These are phyloP conservation scores for Thielaviopsis populi DNA, from an alignment of 2,329 filamentous ascomycete species.

Conservation along the genomic window DNA sequence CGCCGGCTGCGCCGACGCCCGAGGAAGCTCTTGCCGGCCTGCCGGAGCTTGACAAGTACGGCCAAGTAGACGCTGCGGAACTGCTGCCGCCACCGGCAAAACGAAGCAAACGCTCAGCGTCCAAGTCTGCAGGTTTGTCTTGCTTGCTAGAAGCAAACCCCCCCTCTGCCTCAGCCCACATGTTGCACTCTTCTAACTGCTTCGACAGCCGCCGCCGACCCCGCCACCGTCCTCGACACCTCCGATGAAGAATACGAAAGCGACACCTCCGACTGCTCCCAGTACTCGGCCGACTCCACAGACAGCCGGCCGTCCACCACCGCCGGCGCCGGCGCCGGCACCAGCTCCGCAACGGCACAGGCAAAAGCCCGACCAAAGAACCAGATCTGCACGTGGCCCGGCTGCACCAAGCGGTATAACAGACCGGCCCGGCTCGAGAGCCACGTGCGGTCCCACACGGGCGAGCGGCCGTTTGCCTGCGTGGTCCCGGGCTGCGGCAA, in stretches of 20 bases:
- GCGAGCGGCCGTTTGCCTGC: constrained; percentile 68
- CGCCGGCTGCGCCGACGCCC: not conserved
- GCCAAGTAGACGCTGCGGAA: not conserved
- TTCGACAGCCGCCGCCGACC: no score
- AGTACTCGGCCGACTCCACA: constrained; percentile 18
- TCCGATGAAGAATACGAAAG: constrained; percentile 13
- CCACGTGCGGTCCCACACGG: constrained; percentile 72
- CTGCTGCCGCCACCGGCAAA: not conserved
- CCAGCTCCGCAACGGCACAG: constrained; percentile 30
- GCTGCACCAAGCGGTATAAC: constrained; percentile 74
- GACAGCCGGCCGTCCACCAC: constrained; percentile 23
- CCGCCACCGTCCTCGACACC: not conserved
- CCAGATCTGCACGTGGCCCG: constrained; percentile 48
- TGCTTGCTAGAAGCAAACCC: not conserved
- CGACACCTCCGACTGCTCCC: constrained; percentile 8
- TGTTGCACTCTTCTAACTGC: no score
- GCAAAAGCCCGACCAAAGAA: constrained; percentile 50
- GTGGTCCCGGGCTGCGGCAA: constrained; percentile 58
- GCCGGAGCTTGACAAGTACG: not conserved
- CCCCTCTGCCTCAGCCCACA: no score
- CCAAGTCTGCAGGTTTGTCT: not conserved
- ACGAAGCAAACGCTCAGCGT: not conserved
- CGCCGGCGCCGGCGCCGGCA: no score
- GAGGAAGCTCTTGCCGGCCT: not conserved
- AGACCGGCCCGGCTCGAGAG: constrained; percentile 65